A percentile compares a stretch with the other conserved stretches of the same genome.
These are phyloP conservation scores for Pseudocercospora ulei DNA, from an alignment of 2,329 filamentous ascomycete species.

Conservation along the genomic window DNA sequence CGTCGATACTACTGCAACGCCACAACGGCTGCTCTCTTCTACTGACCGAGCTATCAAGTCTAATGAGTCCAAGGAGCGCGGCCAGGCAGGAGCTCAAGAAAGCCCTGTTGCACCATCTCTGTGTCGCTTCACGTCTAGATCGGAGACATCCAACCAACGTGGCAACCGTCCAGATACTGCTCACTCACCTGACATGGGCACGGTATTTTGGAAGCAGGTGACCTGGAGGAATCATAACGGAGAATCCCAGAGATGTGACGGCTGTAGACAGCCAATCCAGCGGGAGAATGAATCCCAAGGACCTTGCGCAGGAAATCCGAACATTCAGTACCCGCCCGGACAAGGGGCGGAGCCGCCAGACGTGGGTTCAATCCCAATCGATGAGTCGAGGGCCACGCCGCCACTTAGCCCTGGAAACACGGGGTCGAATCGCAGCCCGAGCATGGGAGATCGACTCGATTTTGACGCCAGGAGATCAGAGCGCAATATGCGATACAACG, in stretches of 20 bases:
- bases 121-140: constrained; percentile 14
- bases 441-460: constrained; percentile 23
- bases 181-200: constrained; percentile 13
- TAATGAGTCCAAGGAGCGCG: background rate
- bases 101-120: constrained; percentile 9
- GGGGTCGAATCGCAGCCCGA: constrained; percentile 12
- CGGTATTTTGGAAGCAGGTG: constrained; percentile 18
- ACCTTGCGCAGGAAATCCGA: background rate
- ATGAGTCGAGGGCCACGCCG: constrained; percentile 7
- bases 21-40: no score
- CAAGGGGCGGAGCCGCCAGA: constrained; percentile 4
- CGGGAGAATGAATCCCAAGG: constrained; percentile 8
- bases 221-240: background rate
- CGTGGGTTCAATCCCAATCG: background rate
- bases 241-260: constrained; percentile 1
- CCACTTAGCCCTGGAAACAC: constrained; percentile 8
- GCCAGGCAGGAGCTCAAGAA: background rate
- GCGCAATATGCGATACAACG: constrained; percentile 28
- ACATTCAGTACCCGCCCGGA: constrained; percentile 1
- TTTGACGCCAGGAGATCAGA: constrained; percentile 26
- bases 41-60: no score
- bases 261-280: constrained; percentile 7
- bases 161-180: constrained; percentile 9
- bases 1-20: background rate
- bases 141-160: constrained; percentile 16